A percentile compares a stretch with the other conserved stretches of the same genome.
Evolutionary conservation across 306 rosid species (phyloP).

Genomic region (Prunus dulcis): DNA sequence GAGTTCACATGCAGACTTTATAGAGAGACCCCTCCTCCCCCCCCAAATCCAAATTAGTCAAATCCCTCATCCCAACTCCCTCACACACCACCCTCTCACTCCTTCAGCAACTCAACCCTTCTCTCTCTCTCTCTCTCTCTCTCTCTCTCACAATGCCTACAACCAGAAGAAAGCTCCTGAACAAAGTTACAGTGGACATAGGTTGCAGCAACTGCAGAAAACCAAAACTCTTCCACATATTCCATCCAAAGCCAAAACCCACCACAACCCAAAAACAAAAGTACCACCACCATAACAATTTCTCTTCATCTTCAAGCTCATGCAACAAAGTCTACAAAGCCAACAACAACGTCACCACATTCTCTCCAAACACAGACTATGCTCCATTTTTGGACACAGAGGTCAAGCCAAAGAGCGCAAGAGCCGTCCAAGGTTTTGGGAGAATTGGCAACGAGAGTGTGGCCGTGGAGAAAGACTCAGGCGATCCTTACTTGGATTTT

Average conservation of each 20-base stretch:
- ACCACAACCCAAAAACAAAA: constrained; percentile 33
- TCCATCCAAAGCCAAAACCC: constrained; percentile 49
- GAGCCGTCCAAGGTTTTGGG: constrained; percentile 49
- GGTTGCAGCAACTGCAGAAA: constrained; percentile 68
- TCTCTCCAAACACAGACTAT: constrained; percentile 36
- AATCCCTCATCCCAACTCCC: constrained; percentile 4
- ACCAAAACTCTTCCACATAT: constrained; percentile 47
- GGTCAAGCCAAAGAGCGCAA: constrained; percentile 6
- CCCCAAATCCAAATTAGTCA: neutral
- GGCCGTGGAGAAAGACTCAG: constrained; percentile 90
- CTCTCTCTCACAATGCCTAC: constrained; percentile 42
- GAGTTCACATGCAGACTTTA: constrained; percentile 37
- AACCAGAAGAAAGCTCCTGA: constrained; percentile 47
- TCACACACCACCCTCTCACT: neutral
- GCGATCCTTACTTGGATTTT: constrained; percentile 85
- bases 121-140: constrained; percentile 12
- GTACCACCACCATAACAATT: neutral
- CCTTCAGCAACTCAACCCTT: neutral
- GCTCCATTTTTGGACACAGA: constrained; percentile 32
- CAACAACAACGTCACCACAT: constrained; percentile 27
- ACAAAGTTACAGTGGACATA: constrained; percentile 49
- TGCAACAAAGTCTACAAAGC: constrained; percentile 37
- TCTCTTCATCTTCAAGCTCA: constrained; percentile 25
- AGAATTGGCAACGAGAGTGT: constrained; percentile 70
- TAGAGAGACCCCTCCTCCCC: neutral